Evolutionary conservation across 345 rosid species (phyloP).

Genomic region (Angophora floribunda): DNA sequence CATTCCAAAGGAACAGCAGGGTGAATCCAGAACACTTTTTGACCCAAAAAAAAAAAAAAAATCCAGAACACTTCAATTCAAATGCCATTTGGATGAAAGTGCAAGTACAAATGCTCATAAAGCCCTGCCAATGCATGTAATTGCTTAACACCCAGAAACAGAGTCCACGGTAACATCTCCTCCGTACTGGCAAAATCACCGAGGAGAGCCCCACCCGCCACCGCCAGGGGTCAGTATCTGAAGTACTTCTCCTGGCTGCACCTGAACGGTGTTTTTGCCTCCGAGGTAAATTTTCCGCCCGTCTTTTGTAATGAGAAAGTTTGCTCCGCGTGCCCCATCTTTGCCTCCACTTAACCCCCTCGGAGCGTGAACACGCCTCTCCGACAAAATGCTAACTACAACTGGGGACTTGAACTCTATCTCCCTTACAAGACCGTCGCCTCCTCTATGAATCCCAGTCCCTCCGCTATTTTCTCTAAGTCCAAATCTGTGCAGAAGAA

Average conservation of each 20-base stretch:
- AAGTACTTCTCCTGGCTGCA: conserved; percentile 73
- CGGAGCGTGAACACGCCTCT: conserved; percentile 94
- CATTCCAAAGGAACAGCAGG: background rate
- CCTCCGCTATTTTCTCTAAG: conserved; percentile 86
- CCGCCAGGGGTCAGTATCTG: conserved; percentile 91
- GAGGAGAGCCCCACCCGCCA: conserved; percentile 67
- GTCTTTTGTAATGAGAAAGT: conserved; percentile 58
- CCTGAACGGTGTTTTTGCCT: conserved; percentile 77
- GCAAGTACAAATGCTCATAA: background rate
- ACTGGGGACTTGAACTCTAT: conserved; percentile 77
- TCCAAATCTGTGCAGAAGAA: conserved; percentile 70
- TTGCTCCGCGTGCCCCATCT: conserved; percentile 85
- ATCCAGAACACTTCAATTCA: background rate
- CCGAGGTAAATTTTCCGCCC: conserved; percentile 60
- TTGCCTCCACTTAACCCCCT: conserved; percentile 75
- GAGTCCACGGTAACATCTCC: background rate
- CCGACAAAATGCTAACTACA: conserved; percentile 82
- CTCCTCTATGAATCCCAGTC: conserved; percentile 61
- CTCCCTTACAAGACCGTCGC: conserved; percentile 86
- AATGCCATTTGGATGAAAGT: background rate
- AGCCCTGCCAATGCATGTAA: background rate
- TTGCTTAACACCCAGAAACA: background rate
- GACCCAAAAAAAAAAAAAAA: no score
- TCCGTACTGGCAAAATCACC: background rate
- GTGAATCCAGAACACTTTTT: background rate